phyloP scores from a whole-genome alignment of 176 grass and related monocot species.

The Bolboschoenus planiculmis region DNA sequence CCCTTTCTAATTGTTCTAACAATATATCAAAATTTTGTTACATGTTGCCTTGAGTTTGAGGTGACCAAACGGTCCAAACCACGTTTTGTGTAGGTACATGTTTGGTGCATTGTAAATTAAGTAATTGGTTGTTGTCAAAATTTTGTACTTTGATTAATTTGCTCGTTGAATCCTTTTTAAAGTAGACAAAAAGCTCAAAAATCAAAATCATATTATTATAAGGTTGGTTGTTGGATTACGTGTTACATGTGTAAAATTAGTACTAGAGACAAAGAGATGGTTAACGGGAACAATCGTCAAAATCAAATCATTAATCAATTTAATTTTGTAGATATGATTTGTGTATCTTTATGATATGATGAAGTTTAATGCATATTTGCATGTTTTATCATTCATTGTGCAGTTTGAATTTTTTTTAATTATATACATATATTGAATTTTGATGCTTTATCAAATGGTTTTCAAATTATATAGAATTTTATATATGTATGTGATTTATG shows the following conservation, averaged over 20 bases:
- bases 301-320: background rate
- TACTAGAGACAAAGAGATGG: background rate
- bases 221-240: background rate
- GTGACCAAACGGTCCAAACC: background rate
- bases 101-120: background rate
- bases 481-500: too few species aligned
- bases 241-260: background rate
- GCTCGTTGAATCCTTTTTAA: background rate
- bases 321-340: background rate
- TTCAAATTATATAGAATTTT: background rate
- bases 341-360: background rate
- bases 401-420: background rate
- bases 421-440: too few species aligned
- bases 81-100: background rate
- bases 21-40: background rate
- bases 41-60: background rate
- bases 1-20: background rate
- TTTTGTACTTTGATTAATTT: background rate
- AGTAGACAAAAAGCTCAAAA: too few species aligned
- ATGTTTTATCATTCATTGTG: background rate
- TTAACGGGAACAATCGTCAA: background rate
- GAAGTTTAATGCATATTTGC: background rate
- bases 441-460: background rate
- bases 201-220: background rate
- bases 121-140: background rate